phyloP scores from a whole-genome alignment of 2,329 filamentous ascomycete genomes.

The Periconia digitata region DNA sequence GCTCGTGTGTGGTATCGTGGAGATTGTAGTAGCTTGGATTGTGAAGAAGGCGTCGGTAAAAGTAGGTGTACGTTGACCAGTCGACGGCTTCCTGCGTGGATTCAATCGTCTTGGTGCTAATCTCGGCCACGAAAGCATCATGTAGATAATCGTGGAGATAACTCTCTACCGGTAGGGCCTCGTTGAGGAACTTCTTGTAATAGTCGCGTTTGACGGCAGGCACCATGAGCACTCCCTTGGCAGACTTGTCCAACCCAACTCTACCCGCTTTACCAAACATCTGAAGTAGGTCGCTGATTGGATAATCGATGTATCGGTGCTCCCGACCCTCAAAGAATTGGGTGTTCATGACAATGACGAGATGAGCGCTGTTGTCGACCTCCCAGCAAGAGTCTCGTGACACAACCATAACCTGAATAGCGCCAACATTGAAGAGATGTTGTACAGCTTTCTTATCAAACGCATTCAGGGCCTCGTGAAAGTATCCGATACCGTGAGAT shows the following conservation, averaged over 20 bases:
- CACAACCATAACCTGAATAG: conserved; percentile 81
- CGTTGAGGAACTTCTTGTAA: conserved; percentile 98
- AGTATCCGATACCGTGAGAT: conserved; percentile 93
- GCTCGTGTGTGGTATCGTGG: conserved; percentile 84
- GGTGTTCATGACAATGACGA: conserved; percentile 96
- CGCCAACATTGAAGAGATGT: conserved; percentile 85
- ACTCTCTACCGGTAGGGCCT: conserved; percentile 92
- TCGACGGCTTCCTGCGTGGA: conserved; percentile 97
- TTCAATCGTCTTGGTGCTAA: conserved; percentile 92
- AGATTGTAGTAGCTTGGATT: conserved; percentile 97
- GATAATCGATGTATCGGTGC: conserved; percentile 96
- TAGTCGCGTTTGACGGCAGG: conserved; percentile 93
- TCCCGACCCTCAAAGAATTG: conserved; percentile 97
- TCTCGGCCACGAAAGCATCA: conserved; percentile 95
- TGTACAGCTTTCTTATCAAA: conserved; percentile 94
- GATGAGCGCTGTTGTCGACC: conserved; percentile 80
- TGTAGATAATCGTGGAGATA: conserved; percentile 89
- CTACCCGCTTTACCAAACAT: conserved; percentile 96
- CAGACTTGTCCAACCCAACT: conserved; percentile 74
- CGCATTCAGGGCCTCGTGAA: conserved; percentile 86
- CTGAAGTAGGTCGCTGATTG: conserved; percentile 88
- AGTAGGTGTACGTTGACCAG: conserved; percentile 98
- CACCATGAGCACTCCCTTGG: conserved; percentile 94
- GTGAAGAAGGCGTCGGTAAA: conserved; percentile 89
- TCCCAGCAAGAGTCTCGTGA: conserved; percentile 96